phyloP scores from a whole-genome alignment of 1,284 basidiomycete species.

The Mycosarcoma mackinlayi region DNA sequence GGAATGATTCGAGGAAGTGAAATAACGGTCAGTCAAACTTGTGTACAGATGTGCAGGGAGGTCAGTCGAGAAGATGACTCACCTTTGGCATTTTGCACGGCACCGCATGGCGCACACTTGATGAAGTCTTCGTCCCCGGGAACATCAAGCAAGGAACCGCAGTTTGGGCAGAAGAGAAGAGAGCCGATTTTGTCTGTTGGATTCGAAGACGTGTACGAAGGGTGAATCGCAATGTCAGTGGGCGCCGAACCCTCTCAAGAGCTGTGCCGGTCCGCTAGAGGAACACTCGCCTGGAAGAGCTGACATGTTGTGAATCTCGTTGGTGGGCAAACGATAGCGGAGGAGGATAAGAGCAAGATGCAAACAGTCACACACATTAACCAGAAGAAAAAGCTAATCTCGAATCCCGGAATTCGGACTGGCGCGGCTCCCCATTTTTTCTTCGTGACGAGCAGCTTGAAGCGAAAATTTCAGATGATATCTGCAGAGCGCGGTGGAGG shows the following conservation, averaged over 20 bases:
- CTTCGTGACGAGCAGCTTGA: too few species aligned
- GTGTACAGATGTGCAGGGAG: neutral
- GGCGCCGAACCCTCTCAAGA: too few species aligned
- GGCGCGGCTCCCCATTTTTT: conserved; percentile 10
- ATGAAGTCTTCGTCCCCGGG: conserved; percentile 83
- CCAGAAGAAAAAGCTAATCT: conserved; percentile 11
- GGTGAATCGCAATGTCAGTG: neutral
- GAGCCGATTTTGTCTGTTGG: conserved; percentile 75
- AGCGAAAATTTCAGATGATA: conserved; percentile 22
- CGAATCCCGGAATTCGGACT: conserved; percentile 37
- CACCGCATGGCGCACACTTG: conserved; percentile 86
- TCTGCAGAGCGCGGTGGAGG: conserved; percentile 30
- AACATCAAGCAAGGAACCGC: conserved; percentile 87
- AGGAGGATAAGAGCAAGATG: too few species aligned
- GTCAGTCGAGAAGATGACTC: conserved; percentile 5
- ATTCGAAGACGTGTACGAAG: neutral
- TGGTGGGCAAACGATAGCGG: too few species aligned
- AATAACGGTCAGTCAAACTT: neutral
- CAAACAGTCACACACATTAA: conserved; percentile 7
- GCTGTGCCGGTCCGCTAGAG: too few species aligned
- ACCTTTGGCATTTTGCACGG: conserved; percentile 76
- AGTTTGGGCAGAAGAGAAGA: conserved; percentile 90
- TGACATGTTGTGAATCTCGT: conserved; percentile 16
- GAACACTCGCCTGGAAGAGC: conserved; percentile 29
- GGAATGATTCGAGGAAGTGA: too few species aligned